These are phyloP conservation scores for Teunomyces gatunensis DNA, from an alignment of 805 yeast species.

Conservation along the genomic window DNA sequence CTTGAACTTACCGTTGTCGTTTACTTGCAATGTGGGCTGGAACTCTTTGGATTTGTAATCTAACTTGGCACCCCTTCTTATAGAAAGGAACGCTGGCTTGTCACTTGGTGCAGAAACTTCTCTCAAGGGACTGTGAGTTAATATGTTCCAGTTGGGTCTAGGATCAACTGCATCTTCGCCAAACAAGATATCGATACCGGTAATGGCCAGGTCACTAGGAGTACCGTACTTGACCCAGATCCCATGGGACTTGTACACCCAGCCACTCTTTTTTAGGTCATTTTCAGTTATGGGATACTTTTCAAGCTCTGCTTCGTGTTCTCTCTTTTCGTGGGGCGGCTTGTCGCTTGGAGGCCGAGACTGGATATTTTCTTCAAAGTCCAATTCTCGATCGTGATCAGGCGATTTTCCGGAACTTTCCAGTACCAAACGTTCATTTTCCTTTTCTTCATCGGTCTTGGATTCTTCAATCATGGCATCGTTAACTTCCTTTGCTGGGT, in stretches of 20 bases:
- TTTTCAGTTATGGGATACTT: constrained; percentile 29
- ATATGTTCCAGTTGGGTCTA: constrained; percentile 62
- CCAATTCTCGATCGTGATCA: constrained; percentile 1
- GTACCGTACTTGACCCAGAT: constrained; percentile 61
- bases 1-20: constrained; percentile 56
- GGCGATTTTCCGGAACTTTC: neutral
- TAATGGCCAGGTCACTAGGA: constrained; percentile 37
- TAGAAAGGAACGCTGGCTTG: constrained; percentile 29
- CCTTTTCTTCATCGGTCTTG: constrained; percentile 5
- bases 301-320: constrained; percentile 12
- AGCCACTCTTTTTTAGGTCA: constrained; percentile 40
- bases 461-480: constrained; percentile 2
- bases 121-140: constrained; percentile 19
- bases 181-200: constrained; percentile 66
- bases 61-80: constrained; percentile 33
- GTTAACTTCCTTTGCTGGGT: neutral
- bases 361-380: constrained; percentile 2
- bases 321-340: neutral
- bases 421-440: constrained; percentile 2
- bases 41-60: constrained; percentile 25
- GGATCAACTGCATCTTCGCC: constrained; percentile 77
- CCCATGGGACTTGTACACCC: constrained; percentile 48
- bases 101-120: constrained; percentile 19
- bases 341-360: constrained; percentile 1
- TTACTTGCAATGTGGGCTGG: constrained; percentile 33